Evolutionary conservation across 2,329 filamentous ascomycete species (phyloP), one percentile per base, ranked within the genome.

Genomic region (Colletotrichum musae): DNA sequence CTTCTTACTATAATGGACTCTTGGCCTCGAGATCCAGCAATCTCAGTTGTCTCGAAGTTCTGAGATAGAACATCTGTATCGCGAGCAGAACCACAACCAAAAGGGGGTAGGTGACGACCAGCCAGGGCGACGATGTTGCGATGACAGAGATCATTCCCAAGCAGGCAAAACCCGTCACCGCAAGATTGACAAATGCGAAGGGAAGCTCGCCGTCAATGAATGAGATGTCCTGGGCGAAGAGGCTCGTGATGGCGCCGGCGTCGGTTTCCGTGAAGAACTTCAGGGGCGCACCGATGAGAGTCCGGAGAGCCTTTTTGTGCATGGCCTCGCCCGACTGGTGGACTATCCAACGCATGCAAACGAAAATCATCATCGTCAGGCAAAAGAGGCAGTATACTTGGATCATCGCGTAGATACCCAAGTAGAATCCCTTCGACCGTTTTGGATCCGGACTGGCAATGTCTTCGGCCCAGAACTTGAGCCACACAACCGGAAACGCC

Each of bases 11-110:
- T 0, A 91, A 77, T 0, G 88, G 88, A 1, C 85, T 85, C 71
- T 91, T 90, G 1, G 86, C 84, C 74, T 92, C 89, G 1, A 92
- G 82, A 53, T 91, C 89, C 12, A 92, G 76, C 21, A 89, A 81
- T 57, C 89, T 83, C 7, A 92, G 75, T 74, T 91, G 89, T 0
- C 88, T 80, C 0, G 88, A 90, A 0, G 89, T 91, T 0, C 86
- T 82, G 2, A 91, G 81, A 72, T 91, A 91, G 57, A 89, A 83
- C 60, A 81, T 85, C 70, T 90, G 88, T 0, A 91, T 76, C 2
- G 80, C 68, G 63, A 84, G 90, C 1, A 90, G 69, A 0, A 84
- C 70, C 0, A 73, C 76, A 9, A 83, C 68, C 2, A 90, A 73
- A 3, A 87, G 76, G 0, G 88, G 88, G 65, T 89, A 87, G 0